These are phyloP conservation scores for Aspergillus sp. DNA, from an alignment of 2,329 filamentous ascomycete species.

Conservation along the genomic window DNA sequence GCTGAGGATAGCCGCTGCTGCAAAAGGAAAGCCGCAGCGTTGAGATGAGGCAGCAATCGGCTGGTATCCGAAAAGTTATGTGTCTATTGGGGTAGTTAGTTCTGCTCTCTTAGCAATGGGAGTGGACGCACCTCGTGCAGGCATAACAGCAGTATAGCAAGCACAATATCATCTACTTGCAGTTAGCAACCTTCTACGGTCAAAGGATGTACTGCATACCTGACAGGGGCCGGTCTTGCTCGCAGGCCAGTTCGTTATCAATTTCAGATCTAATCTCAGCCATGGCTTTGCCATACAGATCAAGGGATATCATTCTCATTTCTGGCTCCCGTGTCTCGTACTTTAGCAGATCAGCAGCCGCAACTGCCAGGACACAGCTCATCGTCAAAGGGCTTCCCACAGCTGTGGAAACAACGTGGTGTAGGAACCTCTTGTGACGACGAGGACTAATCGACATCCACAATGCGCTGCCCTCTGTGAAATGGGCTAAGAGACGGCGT, in stretches of 20 bases:
- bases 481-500: neutral
- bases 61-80: neutral
- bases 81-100: neutral
- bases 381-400: neutral
- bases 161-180: neutral
- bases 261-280: neutral
- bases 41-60: neutral
- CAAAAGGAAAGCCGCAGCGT: neutral
- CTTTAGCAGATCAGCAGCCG: neutral
- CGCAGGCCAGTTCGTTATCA: neutral
- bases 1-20: neutral
- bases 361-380: neutral
- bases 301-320: neutral
- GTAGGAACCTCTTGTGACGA: neutral
- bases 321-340: neutral
- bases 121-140: neutral
- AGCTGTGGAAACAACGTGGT: neutral
- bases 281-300: neutral
- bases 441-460: neutral
- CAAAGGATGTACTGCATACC: neutral
- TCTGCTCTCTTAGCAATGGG: neutral
- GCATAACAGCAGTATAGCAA: neutral
- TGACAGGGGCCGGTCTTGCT: neutral
- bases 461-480: neutral
- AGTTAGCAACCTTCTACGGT: neutral